These are phyloP conservation scores for Hippophae gyantsensis DNA, from an alignment of 306 rosid genomes.

Conservation along the genomic window DNA sequence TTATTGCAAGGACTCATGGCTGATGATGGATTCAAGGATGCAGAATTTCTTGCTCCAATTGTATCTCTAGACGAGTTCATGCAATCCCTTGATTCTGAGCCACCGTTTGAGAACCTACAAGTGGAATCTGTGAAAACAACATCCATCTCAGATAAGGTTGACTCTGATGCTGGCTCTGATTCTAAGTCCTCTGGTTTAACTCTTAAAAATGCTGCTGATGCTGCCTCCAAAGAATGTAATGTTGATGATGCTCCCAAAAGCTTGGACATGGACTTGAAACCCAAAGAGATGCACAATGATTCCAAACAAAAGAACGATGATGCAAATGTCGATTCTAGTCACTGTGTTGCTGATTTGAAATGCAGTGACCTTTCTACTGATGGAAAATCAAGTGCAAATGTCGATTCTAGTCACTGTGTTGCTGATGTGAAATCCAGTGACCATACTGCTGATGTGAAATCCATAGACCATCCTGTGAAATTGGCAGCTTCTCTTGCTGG, in stretches of 20 bases:
- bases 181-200: conserved; percentile 30
- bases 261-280: conserved; percentile 20
- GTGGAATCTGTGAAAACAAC: conserved; percentile 36
- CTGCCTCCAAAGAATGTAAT: conserved; percentile 6
- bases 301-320: not conserved
- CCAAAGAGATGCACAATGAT: conserved; percentile 2
- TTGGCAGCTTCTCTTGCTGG: conserved; percentile 22
- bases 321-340: too few species aligned
- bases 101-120: conserved; percentile 57
- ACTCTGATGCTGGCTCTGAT: conserved; percentile 31
- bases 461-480: conserved; percentile 22
- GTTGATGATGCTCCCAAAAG: conserved; percentile 15
- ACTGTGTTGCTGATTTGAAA: too few species aligned
- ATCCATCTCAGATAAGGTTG: conserved; percentile 35
- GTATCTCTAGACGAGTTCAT: conserved; percentile 92
- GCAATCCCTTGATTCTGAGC: conserved; percentile 76
- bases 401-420: not conserved
- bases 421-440: conserved; percentile 17
- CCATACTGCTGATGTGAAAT: conserved; percentile 22
- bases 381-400: not conserved
- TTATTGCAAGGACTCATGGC: conserved; percentile 69
- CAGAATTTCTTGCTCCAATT: conserved; percentile 70
- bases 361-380: too few species aligned
- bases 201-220: conserved; percentile 21
- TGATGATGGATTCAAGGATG: conserved; percentile 73